Base-by-base conservation (phyloP, 805 yeast species). In the Candida nonsorbophila region DNA sequence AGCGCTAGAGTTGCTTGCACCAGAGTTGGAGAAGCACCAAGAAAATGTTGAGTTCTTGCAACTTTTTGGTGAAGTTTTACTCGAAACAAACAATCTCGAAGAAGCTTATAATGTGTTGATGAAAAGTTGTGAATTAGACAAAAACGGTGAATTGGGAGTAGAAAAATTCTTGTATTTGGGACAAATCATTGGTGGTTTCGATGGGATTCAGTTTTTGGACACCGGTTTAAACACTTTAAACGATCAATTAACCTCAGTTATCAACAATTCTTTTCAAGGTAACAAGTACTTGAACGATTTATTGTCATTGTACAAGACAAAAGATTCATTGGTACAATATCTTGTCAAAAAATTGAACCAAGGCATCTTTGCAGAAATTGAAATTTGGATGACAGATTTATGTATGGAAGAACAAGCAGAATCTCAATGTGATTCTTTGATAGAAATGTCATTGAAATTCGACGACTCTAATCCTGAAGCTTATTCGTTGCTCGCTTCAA, bases 361-460 rank as follows among this genome's bases (percentile, higher is more conserved):
- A 48, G 95, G 90, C 0, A 62, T 85, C 16, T 78, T 90, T 42
- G 79, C 95, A 5, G 72, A 81, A 62, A 83, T 92, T 47, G 98
- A 90, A 56, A 82, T 85, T 33, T 88, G 95, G 95, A 85, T 87
- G 97, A 90, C 97, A 1, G 97, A 90, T 62, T 63, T 88, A 40
- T 88, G 97, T 62, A 86, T 88, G 95, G 94, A 85, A 46, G 77
- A 77, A 3, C 78, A 80, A 41, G 97, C 97, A 2, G 97, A 92
- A 56, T 14, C 53, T 6, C 70, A 76, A 52, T 92, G 97, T 58
- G 83, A 87, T 44, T 67, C 67, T 32, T 65, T 84, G 40, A 79
- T 88, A 31, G 55, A 71, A 7, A 73, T 72, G 41, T 77, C 94
- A 1, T 55, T 85, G 46, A 57, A 72, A 29, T 55, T 84, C 19